Evolutionary conservation across 257 asterid species (phyloP).

Genomic region (Solanum ossicruentum): DNA sequence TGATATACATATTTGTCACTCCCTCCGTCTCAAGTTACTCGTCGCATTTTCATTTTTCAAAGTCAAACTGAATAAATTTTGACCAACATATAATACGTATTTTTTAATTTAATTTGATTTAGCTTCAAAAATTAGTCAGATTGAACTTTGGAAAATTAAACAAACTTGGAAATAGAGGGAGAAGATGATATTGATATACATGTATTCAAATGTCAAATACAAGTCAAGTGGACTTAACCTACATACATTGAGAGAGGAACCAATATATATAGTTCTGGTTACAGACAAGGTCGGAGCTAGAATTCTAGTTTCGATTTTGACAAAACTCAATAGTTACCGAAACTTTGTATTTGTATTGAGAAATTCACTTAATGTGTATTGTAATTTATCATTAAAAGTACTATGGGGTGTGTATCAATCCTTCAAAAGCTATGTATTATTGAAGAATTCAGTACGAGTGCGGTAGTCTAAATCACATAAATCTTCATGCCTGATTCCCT

Average conservation of each 20-base stretch:
- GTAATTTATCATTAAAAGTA: background rate
- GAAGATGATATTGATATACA: background rate
- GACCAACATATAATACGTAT: background rate
- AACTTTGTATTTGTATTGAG: background rate
- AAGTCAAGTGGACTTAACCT: background rate
- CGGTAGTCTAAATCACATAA: background rate
- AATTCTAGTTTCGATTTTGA: background rate
- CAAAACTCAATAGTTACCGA: background rate
- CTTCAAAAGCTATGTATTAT: background rate
- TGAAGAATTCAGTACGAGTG: background rate
- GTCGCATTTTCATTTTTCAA: background rate
- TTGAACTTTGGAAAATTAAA: fast-evolving
- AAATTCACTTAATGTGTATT: background rate
- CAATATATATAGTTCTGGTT: background rate
- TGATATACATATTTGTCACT: background rate
- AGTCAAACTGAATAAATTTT: too few species aligned
- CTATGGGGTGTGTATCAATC: background rate
- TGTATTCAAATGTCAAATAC: background rate
- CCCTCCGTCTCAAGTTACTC: background rate
- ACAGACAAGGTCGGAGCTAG: background rate
- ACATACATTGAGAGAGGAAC: background rate
- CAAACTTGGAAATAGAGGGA: background rate
- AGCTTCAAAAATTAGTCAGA: background rate
- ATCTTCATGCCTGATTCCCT: background rate
- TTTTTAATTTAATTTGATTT: background rate